phyloP scores from a whole-genome alignment of 2,329 filamentous ascomycete genomes.

The Ceratocystis destructans region DNA sequence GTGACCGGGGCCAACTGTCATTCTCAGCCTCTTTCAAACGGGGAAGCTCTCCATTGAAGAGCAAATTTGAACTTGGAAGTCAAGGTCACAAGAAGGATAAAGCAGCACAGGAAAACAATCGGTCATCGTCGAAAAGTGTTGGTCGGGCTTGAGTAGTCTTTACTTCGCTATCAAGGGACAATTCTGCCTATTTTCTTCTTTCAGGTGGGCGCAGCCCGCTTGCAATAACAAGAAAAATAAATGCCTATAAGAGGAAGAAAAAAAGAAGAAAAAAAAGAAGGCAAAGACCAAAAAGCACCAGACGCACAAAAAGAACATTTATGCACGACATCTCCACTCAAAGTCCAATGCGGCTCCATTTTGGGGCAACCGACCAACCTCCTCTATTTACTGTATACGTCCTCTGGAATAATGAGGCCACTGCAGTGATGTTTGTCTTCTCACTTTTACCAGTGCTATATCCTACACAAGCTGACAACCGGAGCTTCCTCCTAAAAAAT shows the following conservation, averaged over 20 bases:
- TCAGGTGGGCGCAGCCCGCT: neutral
- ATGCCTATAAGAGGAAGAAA: neutral
- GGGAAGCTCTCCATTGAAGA: slow-evolving; percentile 8
- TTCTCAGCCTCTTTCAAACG: slow-evolving; percentile 5
- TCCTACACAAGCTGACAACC: too few relatives aligned
- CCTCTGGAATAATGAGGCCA: slow-evolving; percentile 16
- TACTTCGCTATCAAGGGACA: neutral
- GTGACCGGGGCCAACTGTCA: neutral
- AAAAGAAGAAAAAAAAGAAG: neutral
- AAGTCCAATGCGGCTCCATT: slow-evolving; percentile 11
- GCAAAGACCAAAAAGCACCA: slow-evolving; percentile 11
- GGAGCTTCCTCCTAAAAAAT: slow-evolving; percentile 8
- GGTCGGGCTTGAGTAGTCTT: slow-evolving; percentile 7
- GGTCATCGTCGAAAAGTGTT: slow-evolving; percentile 11
- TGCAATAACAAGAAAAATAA: neutral
- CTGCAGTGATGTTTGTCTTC: neutral
- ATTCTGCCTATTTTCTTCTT: neutral
- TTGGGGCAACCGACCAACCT: slow-evolving; percentile 14
- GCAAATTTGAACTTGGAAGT: slow-evolving; percentile 9
- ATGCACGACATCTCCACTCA: slow-evolving; percentile 14
- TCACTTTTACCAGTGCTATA: neutral
- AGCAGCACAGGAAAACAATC: slow-evolving; percentile 3
- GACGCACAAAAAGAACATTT: slow-evolving; percentile 12
- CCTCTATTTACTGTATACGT: slow-evolving; percentile 9
- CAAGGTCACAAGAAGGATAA: slow-evolving; percentile 9